phyloP scores from a whole-genome alignment of 257 asterid species.

The Perilla frutescens region DNA sequence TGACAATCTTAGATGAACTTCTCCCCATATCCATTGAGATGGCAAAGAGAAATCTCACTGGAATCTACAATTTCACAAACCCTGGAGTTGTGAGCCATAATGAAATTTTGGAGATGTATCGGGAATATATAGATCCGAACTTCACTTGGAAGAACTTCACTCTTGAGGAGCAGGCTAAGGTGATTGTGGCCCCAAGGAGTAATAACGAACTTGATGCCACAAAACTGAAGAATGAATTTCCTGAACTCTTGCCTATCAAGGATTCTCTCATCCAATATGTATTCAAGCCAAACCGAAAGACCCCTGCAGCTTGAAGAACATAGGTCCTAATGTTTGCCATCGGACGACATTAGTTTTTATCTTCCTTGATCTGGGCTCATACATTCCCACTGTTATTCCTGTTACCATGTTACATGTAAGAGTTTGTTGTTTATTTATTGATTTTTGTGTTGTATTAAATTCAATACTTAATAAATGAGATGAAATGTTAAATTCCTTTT shows the following conservation, averaged over 20 bases:
- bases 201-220: constrained; percentile 78
- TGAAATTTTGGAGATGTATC: constrained; percentile 80
- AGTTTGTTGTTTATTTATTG: constrained; percentile 22
- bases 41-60: constrained; percentile 86
- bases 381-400: constrained; percentile 20
- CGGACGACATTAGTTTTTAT: constrained; percentile 20
- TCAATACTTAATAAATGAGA: constrained; percentile 36
- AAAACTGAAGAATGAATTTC: constrained; percentile 69
- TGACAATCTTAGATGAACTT: constrained; percentile 85
- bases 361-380: constrained; percentile 13
- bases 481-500: constrained; percentile 26
- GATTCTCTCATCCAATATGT: constrained; percentile 72
- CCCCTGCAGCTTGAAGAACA: constrained; percentile 50
- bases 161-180: constrained; percentile 92
- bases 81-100: constrained; percentile 90
- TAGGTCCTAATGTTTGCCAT: constrained; percentile 26
- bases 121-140: constrained; percentile 64
- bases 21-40: constrained; percentile 85
- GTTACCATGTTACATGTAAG: constrained; percentile 28
- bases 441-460: constrained; percentile 34
- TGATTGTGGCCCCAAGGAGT: constrained; percentile 79
- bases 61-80: constrained; percentile 82
- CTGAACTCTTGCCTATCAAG: constrained; percentile 67
- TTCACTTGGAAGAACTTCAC: constrained; percentile 73
- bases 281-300: constrained; percentile 75